Conservation (phyloP, 139 green algal genomes). For the Pycnococcus provasolii region DNA sequence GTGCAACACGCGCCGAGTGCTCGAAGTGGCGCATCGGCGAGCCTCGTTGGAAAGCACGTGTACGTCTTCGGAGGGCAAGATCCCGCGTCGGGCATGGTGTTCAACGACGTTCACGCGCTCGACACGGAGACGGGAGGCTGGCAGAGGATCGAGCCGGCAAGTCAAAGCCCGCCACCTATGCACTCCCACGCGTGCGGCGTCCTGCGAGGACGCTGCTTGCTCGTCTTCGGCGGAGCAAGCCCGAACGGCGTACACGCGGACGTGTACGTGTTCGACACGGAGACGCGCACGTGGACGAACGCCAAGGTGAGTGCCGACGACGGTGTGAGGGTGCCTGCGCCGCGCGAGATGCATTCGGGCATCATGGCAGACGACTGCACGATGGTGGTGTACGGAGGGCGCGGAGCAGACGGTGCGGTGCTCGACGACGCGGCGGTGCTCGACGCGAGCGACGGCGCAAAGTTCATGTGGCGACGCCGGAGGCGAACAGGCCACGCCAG, state of each 20-base stretch:
- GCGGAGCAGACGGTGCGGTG: neutral
- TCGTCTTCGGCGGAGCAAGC: neutral
- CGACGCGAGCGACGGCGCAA: neutral
- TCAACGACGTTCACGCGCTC: conserved; percentile 42
- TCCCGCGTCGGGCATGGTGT: conserved; percentile 35
- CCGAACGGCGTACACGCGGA: neutral
- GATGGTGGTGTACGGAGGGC: neutral
- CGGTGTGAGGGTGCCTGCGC: neutral
- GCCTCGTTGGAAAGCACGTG: conserved; percentile 26
- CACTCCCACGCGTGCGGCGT: conserved; percentile 3
- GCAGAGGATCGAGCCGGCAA: neutral
- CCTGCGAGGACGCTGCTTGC: neutral
- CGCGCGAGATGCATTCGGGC: conserved; percentile 2
- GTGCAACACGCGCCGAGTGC: conserved; percentile 19
- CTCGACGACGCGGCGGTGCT: neutral
- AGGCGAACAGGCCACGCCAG: neutral
- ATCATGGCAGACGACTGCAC: neutral
- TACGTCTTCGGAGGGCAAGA: conserved; percentile 58
- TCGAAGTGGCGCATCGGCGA: conserved; percentile 43
- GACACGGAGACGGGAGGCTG: conserved; percentile 23
- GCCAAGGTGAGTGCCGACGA: too few species aligned
- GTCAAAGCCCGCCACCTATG: neutral
- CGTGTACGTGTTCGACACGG: neutral
- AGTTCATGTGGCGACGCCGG: neutral
- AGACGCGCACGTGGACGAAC: too few species aligned